Conservation (phyloP, 805 yeast genomes). For the Cyberlindnera mississippiensis region DNA sequence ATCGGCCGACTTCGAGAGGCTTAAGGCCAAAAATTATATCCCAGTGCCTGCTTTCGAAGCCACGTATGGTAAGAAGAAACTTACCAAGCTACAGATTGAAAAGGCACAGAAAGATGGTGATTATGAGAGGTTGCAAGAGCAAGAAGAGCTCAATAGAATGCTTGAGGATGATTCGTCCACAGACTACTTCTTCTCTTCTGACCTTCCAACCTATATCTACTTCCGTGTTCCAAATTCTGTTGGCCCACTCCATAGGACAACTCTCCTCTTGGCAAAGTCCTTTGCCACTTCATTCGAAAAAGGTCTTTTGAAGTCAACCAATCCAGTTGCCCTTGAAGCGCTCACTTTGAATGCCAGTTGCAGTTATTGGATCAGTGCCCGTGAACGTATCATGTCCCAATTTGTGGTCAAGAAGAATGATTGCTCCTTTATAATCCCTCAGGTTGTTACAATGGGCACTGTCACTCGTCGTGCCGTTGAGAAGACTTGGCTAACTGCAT, state of each 20-base stretch:
- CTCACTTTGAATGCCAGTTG: conserved; percentile 72
- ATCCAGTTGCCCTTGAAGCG: conserved; percentile 70
- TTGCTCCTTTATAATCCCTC: conserved; percentile 65
- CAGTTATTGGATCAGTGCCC: conserved; percentile 89
- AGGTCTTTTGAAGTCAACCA: conserved; percentile 67
- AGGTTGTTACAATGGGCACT: conserved; percentile 90
- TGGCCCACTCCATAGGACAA: conserved; percentile 70
- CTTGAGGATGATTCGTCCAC: conserved; percentile 4
- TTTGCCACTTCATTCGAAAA: conserved; percentile 70
- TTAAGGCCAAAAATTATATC: conserved; percentile 34
- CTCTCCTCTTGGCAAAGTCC: conserved; percentile 72
- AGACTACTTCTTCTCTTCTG: conserved; percentile 3
- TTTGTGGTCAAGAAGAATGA: conserved; percentile 59
- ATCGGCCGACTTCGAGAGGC: conserved; percentile 26
- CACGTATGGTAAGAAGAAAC: conserved; percentile 10
- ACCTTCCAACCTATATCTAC: conserved; percentile 25
- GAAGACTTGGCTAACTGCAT: conserved; percentile 96
- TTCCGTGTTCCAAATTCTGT: conserved; percentile 88
- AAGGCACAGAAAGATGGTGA: conserved; percentile 6
- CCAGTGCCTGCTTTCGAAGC: conserved; percentile 14
- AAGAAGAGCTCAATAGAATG: conserved; percentile 3
- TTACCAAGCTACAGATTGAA: conserved; percentile 10
- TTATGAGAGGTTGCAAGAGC: conserved; percentile 1
- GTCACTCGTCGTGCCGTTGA: conserved; percentile 95
- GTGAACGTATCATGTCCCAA: conserved; percentile 80